Percentiles rank a stretch among this genome's conserved stretches.
phyloP scores from a whole-genome alignment of 345 rosid genomes.

The Ricinus communis region DNA sequence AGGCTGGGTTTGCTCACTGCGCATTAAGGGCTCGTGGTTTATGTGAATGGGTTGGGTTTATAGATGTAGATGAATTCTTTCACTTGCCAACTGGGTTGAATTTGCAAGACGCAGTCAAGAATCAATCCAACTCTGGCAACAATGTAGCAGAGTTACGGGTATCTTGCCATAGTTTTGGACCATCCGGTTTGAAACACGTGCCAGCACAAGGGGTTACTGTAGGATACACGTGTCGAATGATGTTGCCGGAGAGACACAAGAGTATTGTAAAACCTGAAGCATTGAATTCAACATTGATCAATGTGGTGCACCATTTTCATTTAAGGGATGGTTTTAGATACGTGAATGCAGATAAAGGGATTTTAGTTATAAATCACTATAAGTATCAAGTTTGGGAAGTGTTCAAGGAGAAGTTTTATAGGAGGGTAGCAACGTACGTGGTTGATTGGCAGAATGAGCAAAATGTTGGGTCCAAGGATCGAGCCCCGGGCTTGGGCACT shows the following conservation, averaged over 20 bases:
- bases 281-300: constrained; percentile 66
- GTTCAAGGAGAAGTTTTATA: constrained; percentile 76
- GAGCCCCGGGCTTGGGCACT: constrained; percentile 88
- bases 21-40: constrained; percentile 56
- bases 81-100: constrained; percentile 45
- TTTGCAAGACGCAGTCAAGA: constrained; percentile 36
- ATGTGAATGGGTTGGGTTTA: constrained; percentile 84
- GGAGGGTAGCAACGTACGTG: constrained; percentile 90
- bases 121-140: constrained; percentile 17
- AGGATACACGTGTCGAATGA: constrained; percentile 72
- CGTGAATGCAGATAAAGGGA: constrained; percentile 43
- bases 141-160: constrained; percentile 54
- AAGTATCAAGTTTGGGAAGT: constrained; percentile 93
- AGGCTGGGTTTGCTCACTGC: constrained; percentile 84
- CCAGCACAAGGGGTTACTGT: constrained; percentile 56
- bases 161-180: constrained; percentile 72
- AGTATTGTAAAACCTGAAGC: constrained; percentile 77
- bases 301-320: constrained; percentile 86
- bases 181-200: constrained; percentile 50
- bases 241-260: constrained; percentile 75
- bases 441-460: constrained; percentile 79
- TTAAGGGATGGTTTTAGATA: constrained; percentile 43
- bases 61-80: constrained; percentile 77
- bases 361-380: constrained; percentile 74
- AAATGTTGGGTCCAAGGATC: constrained; percentile 76